These are phyloP conservation scores for Aspergillaceae sp. DNA, from an alignment of 2,329 filamentous ascomycete genomes.

Conservation along the genomic window DNA sequence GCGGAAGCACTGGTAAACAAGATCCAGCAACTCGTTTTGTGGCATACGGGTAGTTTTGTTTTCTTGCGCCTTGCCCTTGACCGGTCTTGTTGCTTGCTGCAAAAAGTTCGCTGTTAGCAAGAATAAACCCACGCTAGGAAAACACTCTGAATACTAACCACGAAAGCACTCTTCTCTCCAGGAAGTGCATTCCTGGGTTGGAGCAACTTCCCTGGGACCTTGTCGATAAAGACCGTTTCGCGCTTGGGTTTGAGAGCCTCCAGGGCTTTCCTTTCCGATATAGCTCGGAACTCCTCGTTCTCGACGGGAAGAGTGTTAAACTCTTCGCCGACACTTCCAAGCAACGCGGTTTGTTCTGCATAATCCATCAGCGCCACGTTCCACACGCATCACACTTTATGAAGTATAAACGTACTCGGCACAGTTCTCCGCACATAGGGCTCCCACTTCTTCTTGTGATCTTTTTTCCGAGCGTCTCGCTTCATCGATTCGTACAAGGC, in stretches of 20 bases:
- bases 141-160: constrained; percentile 26
- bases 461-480: constrained; percentile 36
- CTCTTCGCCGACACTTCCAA: constrained; percentile 66
- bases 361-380: background rate
- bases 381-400: background rate
- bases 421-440: constrained; percentile 55
- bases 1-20: constrained; percentile 74
- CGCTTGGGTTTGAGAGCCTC: constrained; percentile 53
- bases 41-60: constrained; percentile 87
- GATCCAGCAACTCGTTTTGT: constrained; percentile 77
- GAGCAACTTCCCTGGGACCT: constrained; percentile 43
- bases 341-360: constrained; percentile 67
- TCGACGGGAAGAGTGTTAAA: constrained; percentile 65
- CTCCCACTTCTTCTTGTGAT: constrained; percentile 47
- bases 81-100: constrained; percentile 44
- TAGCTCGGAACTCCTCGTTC: constrained; percentile 58
- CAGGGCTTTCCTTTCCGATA: constrained; percentile 52
- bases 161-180: constrained; percentile 33
- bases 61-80: constrained; percentile 50
- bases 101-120: background rate
- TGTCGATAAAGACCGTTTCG: constrained; percentile 45
- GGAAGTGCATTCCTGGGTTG: constrained; percentile 49
- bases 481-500: constrained; percentile 40
- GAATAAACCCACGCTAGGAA: background rate
- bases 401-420: constrained; percentile 51